A percentile compares a stretch with the other conserved stretches of the same genome.
These are phyloP conservation scores for Daldinia caldariorum DNA, from an alignment of 495 filamentous ascomycete genomes.

Conservation along the genomic window DNA sequence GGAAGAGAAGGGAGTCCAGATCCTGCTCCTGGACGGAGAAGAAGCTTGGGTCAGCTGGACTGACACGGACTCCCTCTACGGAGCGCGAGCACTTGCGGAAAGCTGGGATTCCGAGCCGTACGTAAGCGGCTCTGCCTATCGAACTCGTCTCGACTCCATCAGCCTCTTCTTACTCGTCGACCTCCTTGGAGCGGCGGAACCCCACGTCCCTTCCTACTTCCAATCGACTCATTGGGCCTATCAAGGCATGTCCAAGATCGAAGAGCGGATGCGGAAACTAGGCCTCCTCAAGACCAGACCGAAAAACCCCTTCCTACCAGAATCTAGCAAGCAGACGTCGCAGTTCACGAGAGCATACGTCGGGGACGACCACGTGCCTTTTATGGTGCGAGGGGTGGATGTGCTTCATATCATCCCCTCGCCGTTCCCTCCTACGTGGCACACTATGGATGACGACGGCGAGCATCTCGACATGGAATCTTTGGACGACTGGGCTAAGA, in stretches of 20 bases:
- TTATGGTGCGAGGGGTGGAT: slow-evolving; percentile 79
- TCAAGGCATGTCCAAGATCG: slow-evolving; percentile 70
- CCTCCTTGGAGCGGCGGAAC: slow-evolving; percentile 74
- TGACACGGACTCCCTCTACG: slow-evolving; percentile 80
- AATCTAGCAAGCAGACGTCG: slow-evolving; percentile 62
- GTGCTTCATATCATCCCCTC: slow-evolving; percentile 84
- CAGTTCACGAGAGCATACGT: slow-evolving; percentile 57
- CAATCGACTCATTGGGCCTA: slow-evolving; percentile 92
- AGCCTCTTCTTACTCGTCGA: slow-evolving; percentile 88
- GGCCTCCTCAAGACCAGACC: slow-evolving; percentile 51
- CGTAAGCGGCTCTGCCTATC: slow-evolving; percentile 74
- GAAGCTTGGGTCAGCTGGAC: slow-evolving; percentile 86
- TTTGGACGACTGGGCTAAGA: slow-evolving; percentile 82
- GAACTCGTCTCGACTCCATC: slow-evolving; percentile 76
- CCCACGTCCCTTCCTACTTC: slow-evolving; percentile 81
- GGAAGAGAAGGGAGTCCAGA: slow-evolving; percentile 75
- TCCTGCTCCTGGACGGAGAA: slow-evolving; percentile 88
- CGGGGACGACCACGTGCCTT: slow-evolving; percentile 87
- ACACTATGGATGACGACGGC: slow-evolving; percentile 80
- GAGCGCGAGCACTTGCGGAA: slow-evolving; percentile 78
- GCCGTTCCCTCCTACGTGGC: slow-evolving; percentile 84
- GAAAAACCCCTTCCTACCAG: slow-evolving; percentile 55
- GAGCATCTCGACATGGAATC: slow-evolving; percentile 81
- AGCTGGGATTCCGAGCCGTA: slow-evolving; percentile 77
- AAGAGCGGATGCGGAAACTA: slow-evolving; percentile 70